Evolutionary conservation across 1,284 basidiomycete species (phyloP).

Genomic region (Sanghuangporus weigelae): DNA sequence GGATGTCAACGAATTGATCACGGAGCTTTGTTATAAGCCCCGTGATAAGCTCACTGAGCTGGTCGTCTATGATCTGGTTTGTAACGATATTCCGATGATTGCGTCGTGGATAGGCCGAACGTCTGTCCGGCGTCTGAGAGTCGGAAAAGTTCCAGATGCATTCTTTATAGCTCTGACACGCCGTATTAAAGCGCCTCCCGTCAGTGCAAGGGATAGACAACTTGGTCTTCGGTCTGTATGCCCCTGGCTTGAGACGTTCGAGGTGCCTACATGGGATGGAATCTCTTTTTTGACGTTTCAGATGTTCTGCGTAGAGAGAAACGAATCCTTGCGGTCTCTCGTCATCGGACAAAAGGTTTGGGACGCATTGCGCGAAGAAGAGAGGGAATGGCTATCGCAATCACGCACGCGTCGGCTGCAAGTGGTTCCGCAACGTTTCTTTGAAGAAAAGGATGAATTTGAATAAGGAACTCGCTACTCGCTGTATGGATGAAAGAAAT

Average conservation of each 20-base stretch:
- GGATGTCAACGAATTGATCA: too few relatives aligned
- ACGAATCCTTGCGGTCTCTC: not conserved
- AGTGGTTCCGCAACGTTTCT: too few relatives aligned
- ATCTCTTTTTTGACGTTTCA: not conserved
- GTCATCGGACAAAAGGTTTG: not conserved
- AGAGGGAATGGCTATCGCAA: not conserved
- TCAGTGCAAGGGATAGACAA: not conserved
- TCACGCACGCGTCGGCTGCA: too few relatives aligned
- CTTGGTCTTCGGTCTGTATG: not conserved
- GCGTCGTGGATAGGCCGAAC: conserved; percentile 5
- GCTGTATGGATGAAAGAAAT: not conserved
- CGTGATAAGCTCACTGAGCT: conserved; percentile 5
- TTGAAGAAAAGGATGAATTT: too few relatives aligned
- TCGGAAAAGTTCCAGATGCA: not conserved
- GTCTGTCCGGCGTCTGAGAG: conserved; percentile 8
- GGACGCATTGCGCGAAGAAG: not conserved
- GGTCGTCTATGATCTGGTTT: conserved; percentile 2
- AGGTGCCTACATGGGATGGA: not conserved
- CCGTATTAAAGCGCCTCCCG: not conserved
- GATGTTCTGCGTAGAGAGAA: not conserved
- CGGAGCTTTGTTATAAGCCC: too few relatives aligned
- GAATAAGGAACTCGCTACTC: too few relatives aligned
- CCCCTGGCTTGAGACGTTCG: conserved; percentile 4
- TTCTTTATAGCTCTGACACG: conserved; percentile 8
- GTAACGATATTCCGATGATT: not conserved